Evolutionary conservation across 2,329 filamentous ascomycete genomes (phyloP).

Genomic region (Cryphonectria parasitica): DNA sequence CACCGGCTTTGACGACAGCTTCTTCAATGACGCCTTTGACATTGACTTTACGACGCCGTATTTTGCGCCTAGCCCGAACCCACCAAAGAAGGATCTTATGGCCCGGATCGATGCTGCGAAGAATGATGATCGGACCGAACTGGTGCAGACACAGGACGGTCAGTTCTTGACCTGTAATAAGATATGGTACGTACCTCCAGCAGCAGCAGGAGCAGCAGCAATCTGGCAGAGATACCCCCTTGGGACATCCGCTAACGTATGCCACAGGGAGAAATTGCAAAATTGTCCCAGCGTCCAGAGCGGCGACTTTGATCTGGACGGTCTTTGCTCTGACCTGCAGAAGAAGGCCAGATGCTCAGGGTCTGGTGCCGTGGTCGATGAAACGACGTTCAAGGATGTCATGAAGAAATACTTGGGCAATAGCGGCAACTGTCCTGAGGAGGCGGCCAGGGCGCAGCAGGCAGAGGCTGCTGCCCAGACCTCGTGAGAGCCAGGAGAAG

Average conservation of each 20-base stretch:
- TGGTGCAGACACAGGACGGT: conserved; percentile 55
- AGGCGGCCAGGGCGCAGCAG: not conserved
- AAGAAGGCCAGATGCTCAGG: conserved; percentile 97
- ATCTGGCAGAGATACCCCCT: not conserved
- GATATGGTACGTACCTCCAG: conserved; percentile 73
- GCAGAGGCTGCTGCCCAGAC: not conserved
- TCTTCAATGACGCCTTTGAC: conserved; percentile 78
- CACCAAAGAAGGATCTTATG: conserved; percentile 71
- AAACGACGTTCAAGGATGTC: conserved; percentile 84
- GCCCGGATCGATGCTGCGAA: conserved; percentile 77
- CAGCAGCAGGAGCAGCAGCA: not conserved
- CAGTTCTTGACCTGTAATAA: conserved; percentile 83
- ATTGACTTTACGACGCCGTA: conserved; percentile 81
- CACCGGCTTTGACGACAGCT: conserved; percentile 70
- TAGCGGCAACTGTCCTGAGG: conserved; percentile 26
- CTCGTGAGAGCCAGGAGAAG: not conserved
- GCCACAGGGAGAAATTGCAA: conserved; percentile 82
- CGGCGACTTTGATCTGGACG: conserved; percentile 92
- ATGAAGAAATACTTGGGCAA: conserved; percentile 66
- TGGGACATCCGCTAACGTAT: conserved; percentile 44
- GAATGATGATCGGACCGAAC: conserved; percentile 64
- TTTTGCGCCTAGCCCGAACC: conserved; percentile 60
- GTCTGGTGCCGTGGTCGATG: conserved; percentile 83
- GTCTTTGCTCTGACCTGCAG: conserved; percentile 87
- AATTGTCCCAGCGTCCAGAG: conserved; percentile 84